These are phyloP conservation scores for Barnettozyma salicaria DNA, from an alignment of 805 yeast genomes.

Conservation along the genomic window DNA sequence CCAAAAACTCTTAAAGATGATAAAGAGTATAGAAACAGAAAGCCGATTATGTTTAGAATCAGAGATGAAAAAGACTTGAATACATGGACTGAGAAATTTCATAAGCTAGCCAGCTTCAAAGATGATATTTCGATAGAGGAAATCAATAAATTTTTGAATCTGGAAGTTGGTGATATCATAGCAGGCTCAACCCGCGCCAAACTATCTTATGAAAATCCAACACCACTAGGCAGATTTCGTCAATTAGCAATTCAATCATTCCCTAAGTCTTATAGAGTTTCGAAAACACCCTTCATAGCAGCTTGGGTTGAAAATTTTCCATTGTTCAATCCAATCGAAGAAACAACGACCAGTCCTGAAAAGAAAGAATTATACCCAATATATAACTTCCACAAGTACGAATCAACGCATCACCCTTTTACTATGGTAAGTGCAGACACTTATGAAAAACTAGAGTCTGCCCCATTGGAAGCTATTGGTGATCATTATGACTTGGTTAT, in stretches of 20 bases:
- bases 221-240: slow-evolving; percentile 84
- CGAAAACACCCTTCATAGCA: slow-evolving; percentile 38
- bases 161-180: slow-evolving; percentile 65
- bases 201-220: slow-evolving; percentile 83
- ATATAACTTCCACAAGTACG: slow-evolving; percentile 44
- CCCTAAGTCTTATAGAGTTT: slow-evolving; percentile 40
- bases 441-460: slow-evolving; percentile 44
- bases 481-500: slow-evolving; percentile 92
- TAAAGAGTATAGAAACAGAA: slow-evolving; percentile 46
- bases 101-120: slow-evolving; percentile 29
- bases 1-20: slow-evolving; percentile 37
- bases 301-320: slow-evolving; percentile 94
- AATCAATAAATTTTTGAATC: slow-evolving; percentile 27
- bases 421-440: slow-evolving; percentile 82
- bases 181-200: slow-evolving; percentile 72
- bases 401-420: slow-evolving; percentile 94
- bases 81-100: slow-evolving; percentile 39
- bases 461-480: slow-evolving; percentile 67
- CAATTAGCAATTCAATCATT: slow-evolving; percentile 58
- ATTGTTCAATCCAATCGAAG: slow-evolving; percentile 71
- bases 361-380: slow-evolving; percentile 45
- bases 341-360: slow-evolving; percentile 5
- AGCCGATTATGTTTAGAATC: slow-evolving; percentile 53
- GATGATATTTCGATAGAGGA: slow-evolving; percentile 9
- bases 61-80: slow-evolving; percentile 33